Evolutionary conservation across 768 basidiomycete species (phyloP).

Genomic region (Plicaturopsis crispa): DNA sequence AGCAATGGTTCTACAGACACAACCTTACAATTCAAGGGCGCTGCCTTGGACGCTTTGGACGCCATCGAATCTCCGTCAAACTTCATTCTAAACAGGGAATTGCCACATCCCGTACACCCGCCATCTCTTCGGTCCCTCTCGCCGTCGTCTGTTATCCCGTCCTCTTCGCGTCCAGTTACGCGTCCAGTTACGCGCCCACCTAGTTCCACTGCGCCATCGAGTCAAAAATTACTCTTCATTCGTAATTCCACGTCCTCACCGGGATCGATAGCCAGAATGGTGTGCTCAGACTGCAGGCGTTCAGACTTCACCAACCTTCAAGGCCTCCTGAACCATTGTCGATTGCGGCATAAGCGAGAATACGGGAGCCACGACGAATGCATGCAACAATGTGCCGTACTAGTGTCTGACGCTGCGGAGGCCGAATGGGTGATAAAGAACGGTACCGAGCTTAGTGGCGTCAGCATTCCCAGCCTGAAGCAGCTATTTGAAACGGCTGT

Average conservation of each 20-base stretch:
- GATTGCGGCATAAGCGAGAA: conserved; percentile 38
- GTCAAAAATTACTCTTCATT: conserved; percentile 31
- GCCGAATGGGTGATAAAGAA: conserved; percentile 24
- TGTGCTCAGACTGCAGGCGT: conserved; percentile 35
- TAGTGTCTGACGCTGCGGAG: conserved; percentile 20
- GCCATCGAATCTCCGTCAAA: conserved; percentile 30
- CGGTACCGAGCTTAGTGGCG: conserved; percentile 32
- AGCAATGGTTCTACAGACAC: conserved; percentile 2
- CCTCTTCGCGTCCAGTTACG: too few species aligned
- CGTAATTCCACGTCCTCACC: conserved; percentile 22
- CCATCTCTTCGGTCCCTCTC: too few species aligned
- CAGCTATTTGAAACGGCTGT: conserved; percentile 45
- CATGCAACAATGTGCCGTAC: conserved; percentile 34
- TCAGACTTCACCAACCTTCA: conserved; percentile 44
- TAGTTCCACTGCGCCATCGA: conserved; percentile 14
- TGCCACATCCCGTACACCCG: conserved; percentile 4
- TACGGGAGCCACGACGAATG: conserved; percentile 47
- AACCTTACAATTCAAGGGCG: conserved; percentile 29
- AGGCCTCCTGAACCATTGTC: conserved; percentile 45
- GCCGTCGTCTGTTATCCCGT: too few species aligned
- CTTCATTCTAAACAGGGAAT: conserved; percentile 27
- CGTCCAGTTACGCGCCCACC: too few species aligned
- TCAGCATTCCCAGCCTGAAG: conserved; percentile 36
- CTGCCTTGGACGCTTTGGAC: conserved; percentile 34
- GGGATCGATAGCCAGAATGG: conserved; percentile 27